Conservation (phyloP, 768 basidiomycete genomes). For the Lactarius hengduanensis region DNA sequence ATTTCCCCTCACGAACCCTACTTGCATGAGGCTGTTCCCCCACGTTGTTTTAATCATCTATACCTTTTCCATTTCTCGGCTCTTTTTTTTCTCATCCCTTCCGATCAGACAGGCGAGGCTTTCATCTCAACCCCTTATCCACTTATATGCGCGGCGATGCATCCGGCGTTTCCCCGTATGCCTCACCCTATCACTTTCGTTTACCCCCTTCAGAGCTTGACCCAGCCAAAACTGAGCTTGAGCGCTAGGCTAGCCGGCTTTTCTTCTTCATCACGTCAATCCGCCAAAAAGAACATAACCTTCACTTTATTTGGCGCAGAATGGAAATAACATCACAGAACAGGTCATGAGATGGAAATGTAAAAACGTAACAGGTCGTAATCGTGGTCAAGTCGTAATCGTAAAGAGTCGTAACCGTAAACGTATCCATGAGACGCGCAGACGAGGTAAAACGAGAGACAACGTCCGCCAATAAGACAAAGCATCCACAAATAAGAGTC, state of each 20-base stretch:
- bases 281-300: constrained; percentile 21
- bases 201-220: constrained; percentile 24
- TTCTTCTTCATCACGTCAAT: constrained; percentile 26
- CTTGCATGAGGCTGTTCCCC: constrained; percentile 26
- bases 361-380: constrained; percentile 29
- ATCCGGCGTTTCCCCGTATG: constrained; percentile 20
- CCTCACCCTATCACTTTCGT: constrained; percentile 19
- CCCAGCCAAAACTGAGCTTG: constrained; percentile 21
- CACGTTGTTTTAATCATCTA: constrained; percentile 31
- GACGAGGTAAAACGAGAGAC: constrained; percentile 34
- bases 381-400: constrained; percentile 36
- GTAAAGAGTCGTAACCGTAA: constrained; percentile 34
- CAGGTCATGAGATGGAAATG: constrained; percentile 22
- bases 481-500: constrained; percentile 39
- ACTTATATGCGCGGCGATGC: constrained; percentile 29
- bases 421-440: constrained; percentile 36
- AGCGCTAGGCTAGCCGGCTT: constrained; percentile 22
- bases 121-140: constrained; percentile 30
- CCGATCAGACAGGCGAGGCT: constrained; percentile 29
- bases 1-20: constrained; percentile 16
- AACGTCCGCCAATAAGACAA: constrained; percentile 34
- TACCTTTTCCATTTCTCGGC: constrained; percentile 30
- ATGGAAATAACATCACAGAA: constrained; percentile 21
- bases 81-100: constrained; percentile 28
- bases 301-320: constrained; percentile 17